Conservation (phyloP, 2,329 filamentous ascomycete species). For the Sporothrix euskadiensis region DNA sequence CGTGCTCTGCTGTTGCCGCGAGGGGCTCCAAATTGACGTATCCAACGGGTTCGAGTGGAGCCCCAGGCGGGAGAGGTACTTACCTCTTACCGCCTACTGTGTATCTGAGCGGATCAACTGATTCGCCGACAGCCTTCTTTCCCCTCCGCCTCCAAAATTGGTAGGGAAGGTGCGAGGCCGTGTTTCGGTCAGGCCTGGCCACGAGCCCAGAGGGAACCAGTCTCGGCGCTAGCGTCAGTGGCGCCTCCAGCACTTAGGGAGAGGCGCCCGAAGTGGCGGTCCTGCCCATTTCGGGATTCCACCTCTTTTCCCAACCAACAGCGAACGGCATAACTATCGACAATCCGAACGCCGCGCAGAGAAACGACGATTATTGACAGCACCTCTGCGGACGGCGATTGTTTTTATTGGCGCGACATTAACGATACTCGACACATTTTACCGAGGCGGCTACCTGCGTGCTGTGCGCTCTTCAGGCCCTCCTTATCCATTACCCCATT, state of each 20-base stretch:
- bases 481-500: background rate
- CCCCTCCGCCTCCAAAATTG: background rate
- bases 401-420: no score
- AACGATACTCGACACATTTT: background rate
- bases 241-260: background rate
- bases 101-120: conserved; percentile 27
- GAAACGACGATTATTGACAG: background rate
- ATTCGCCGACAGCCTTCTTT: conserved; percentile 25
- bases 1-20: background rate
- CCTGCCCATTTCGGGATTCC: background rate
- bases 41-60: background rate
- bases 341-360: conserved; percentile 3
- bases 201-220: background rate
- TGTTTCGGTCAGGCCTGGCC: conserved; percentile 15
- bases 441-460: background rate
- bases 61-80: background rate
- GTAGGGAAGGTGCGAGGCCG: conserved; percentile 11
- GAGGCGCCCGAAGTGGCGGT: background rate
- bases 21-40: conserved; percentile 17
- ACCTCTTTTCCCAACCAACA: background rate
- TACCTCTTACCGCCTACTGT: background rate
- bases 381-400: background rate
- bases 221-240: background rate
- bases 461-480: no score
- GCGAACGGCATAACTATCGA: background rate